A percentile compares a stretch with the other conserved stretches of the same genome.
phyloP scores from a whole-genome alignment of 78 protist species.

The Pigoraptor vietnamica region DNA sequence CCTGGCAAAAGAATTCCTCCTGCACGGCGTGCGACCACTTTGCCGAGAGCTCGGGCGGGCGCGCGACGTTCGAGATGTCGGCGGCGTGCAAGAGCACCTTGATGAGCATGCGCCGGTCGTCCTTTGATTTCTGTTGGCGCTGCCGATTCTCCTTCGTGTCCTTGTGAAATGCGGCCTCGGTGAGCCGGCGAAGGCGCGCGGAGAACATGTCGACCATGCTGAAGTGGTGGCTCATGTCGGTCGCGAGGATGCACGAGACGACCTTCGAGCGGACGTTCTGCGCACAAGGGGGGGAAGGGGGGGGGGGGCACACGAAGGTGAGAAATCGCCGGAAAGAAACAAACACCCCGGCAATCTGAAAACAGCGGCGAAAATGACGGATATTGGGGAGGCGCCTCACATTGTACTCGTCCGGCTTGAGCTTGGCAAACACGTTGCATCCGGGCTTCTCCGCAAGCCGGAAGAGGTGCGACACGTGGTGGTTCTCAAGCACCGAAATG shows the following conservation, averaged over 20 bases:
- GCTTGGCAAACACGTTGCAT: not conserved
- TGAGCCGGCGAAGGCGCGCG: not conserved
- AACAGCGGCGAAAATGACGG: not conserved
- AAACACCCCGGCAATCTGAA: not conserved
- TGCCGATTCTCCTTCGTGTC: not conserved
- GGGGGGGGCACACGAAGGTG: not conserved
- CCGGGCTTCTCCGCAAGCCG: not conserved
- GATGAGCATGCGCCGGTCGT: not conserved
- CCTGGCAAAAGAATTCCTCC: slow-evolving; percentile 47
- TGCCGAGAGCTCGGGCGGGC: slow-evolving; percentile 2
- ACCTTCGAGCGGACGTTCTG: not conserved
- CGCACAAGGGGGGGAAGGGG: not conserved
- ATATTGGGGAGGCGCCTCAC: too few relatives aligned
- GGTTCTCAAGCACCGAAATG: slow-evolving; percentile 73
- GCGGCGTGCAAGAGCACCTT: slow-evolving; percentile 12
- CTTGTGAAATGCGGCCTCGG: not conserved
- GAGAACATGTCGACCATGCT: not conserved
- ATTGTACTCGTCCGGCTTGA: slow-evolving; percentile 1
- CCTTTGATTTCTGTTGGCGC: not conserved
- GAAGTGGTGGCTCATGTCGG: slow-evolving; percentile 47
- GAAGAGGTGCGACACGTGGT: slow-evolving; percentile 45
- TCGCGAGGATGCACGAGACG: slow-evolving; percentile 15
- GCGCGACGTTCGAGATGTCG: slow-evolving; percentile 43
- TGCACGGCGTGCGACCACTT: slow-evolving; percentile 31
- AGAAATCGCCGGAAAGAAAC: not conserved